Evolutionary conservation across 2,329 filamentous ascomycete genomes (phyloP).

Genomic region (Sarocladium oryzae): DNA sequence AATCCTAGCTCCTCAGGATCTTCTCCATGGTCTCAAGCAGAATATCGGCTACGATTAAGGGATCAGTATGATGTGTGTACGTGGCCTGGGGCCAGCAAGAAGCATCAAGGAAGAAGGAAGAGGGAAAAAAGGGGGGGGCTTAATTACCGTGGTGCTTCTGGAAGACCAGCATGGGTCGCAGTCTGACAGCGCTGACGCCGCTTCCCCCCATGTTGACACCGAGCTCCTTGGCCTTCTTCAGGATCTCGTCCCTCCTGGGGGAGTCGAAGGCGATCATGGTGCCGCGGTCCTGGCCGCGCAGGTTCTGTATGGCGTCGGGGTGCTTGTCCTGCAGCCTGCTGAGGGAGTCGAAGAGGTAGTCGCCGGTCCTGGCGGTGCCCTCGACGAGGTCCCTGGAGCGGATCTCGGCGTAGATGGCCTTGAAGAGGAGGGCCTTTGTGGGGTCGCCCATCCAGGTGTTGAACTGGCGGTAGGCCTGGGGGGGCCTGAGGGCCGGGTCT

Average conservation of each 20-base stretch:
- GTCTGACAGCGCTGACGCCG: constrained; percentile 66
- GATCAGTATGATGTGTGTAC: background rate
- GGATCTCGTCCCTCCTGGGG: constrained; percentile 70
- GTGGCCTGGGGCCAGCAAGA: no score
- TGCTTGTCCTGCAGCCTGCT: constrained; percentile 62
- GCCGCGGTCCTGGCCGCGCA: constrained; percentile 80
- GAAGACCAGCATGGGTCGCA: constrained; percentile 89
- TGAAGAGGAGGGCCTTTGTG: constrained; percentile 76
- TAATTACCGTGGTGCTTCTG: constrained; percentile 74
- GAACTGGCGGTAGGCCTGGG: constrained; percentile 93
- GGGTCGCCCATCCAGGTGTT: constrained; percentile 98
- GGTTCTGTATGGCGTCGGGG: constrained; percentile 72
- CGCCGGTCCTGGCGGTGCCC: constrained; percentile 69
- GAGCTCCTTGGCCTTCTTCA: constrained; percentile 68
- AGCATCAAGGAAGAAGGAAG: no score
- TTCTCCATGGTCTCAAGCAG: background rate
- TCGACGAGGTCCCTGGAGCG: constrained; percentile 67
- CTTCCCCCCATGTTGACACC: constrained; percentile 86
- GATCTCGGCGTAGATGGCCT: constrained; percentile 77
- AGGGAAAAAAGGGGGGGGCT: no score
- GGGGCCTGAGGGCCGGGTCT: constrained; percentile 71
- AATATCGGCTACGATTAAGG: background rate
- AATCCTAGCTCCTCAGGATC: background rate
- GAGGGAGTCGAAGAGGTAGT: constrained; percentile 69
- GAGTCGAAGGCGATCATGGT: constrained; percentile 93